A percentile compares a stretch with the other conserved stretches of the same genome.
Evolutionary conservation across 2,329 filamentous ascomycete genomes (phyloP).

Genomic region (Aspergillus carbonarius): DNA sequence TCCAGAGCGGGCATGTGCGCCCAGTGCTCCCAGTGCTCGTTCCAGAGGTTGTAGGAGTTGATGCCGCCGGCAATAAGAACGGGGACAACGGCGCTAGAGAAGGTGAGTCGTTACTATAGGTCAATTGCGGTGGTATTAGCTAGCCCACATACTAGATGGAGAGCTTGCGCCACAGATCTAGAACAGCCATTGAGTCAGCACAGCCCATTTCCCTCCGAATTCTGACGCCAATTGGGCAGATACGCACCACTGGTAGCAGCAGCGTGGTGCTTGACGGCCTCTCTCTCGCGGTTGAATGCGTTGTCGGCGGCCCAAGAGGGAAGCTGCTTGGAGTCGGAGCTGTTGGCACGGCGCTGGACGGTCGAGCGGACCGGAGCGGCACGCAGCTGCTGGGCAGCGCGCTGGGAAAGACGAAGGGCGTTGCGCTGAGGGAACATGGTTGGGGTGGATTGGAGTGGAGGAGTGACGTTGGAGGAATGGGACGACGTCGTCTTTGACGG

Average conservation of each 20-base stretch:
- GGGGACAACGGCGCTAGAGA: slow-evolving; percentile 69
- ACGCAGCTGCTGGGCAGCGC: slow-evolving; percentile 61
- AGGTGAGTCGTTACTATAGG: slow-evolving; percentile 15
- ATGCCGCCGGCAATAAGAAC: slow-evolving; percentile 66
- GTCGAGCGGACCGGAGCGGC: slow-evolving; percentile 54
- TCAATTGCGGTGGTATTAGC: slow-evolving; percentile 3
- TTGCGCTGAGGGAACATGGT: slow-evolving; percentile 67
- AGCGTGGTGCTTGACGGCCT: slow-evolving; percentile 88
- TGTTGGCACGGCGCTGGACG: slow-evolving; percentile 70
- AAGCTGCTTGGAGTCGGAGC: slow-evolving; percentile 55
- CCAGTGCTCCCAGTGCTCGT: slow-evolving; percentile 97
- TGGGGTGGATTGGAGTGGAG: slow-evolving; percentile 1
- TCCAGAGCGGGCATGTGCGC: slow-evolving; percentile 79
- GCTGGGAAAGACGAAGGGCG: slow-evolving; percentile 62
- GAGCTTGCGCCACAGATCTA: slow-evolving; percentile 94
- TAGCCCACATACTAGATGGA: slow-evolving; percentile 78
- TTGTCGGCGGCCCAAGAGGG: slow-evolving; percentile 70
- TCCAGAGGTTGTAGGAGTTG: slow-evolving; percentile 91
- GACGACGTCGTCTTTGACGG: slow-evolving; percentile 12
- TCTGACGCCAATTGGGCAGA: slow-evolving; percentile 11
- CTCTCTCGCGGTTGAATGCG: slow-evolving; percentile 88
- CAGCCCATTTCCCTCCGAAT: not conserved
- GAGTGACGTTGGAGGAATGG: slow-evolving; percentile 13
- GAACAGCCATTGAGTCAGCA: slow-evolving; percentile 28
- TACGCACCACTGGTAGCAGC: slow-evolving; percentile 75